Percentiles rank a stretch among this genome's conserved stretches.
These are phyloP conservation scores for Colletotrichum liaoningense DNA, from an alignment of 2,329 filamentous ascomycete genomes.

Conservation along the genomic window DNA sequence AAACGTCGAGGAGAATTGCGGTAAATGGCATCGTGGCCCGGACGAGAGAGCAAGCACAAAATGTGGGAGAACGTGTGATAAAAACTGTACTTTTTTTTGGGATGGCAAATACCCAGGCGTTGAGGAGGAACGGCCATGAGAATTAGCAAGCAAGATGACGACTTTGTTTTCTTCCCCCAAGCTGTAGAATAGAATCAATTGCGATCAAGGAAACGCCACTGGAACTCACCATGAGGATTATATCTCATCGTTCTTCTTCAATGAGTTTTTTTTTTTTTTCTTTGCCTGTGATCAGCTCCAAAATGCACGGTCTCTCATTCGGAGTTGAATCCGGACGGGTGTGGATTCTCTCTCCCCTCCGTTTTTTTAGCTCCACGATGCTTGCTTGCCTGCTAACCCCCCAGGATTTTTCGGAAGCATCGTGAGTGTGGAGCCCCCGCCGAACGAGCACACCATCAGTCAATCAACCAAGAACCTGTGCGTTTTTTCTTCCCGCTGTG, in stretches of 20 bases:
- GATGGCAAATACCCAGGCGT: slow-evolving; percentile 36
- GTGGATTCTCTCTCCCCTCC: background rate
- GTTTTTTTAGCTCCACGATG: background rate
- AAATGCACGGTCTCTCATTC: background rate
- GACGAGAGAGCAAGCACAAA: background rate
- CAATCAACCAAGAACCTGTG: background rate
- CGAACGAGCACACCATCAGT: background rate
- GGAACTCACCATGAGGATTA: background rate
- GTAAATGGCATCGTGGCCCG: background rate
- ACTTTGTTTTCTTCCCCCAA: background rate
- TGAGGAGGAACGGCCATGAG: slow-evolving; percentile 15
- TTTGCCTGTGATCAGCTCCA: background rate
- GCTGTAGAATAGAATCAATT: background rate
- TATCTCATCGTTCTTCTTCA: too few relatives aligned
- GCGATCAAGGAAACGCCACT: background rate
- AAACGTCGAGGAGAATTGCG: background rate
- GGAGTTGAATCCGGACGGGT: background rate
- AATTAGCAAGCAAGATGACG: background rate
- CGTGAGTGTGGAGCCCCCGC: background rate
- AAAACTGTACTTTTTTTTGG: slow-evolving; percentile 20
- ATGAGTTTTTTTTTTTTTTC: too few relatives aligned
- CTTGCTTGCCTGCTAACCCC: too few relatives aligned
- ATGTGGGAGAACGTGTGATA: background rate
- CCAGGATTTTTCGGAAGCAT: background rate
- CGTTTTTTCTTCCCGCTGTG: background rate